Evolutionary conservation across 495 filamentous ascomycete species (phyloP).

Genomic region (Aspergillus wentii): DNA sequence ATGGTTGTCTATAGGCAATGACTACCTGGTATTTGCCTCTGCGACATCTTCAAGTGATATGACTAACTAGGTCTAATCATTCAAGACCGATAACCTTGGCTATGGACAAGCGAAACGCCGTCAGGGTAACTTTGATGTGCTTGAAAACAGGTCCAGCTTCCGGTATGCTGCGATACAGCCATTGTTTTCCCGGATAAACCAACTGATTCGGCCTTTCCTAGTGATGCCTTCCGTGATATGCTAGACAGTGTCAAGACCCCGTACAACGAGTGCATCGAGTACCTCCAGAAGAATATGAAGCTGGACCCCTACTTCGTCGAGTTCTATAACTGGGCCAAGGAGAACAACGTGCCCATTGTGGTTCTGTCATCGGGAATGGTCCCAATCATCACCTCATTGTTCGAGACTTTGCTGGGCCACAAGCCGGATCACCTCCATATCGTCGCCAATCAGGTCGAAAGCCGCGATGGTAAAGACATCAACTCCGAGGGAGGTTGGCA

Average conservation of each 20-base stretch:
- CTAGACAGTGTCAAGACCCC: constrained; percentile 74
- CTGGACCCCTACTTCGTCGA: constrained; percentile 80
- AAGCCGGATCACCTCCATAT: constrained; percentile 70
- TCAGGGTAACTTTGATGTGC: constrained; percentile 64
- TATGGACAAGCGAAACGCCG: constrained; percentile 63
- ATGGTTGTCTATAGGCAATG: constrained; percentile 60
- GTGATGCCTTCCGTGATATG: constrained; percentile 83
- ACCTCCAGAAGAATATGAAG: constrained; percentile 74
- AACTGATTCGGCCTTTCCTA: constrained; percentile 13
- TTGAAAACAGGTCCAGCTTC: constrained; percentile 64
- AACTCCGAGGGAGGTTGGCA: constrained; percentile 79
- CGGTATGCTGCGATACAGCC: constrained; percentile 39
- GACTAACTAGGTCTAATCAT: constrained; percentile 10
- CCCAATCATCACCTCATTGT: constrained; percentile 80
- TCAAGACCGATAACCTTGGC: constrained; percentile 82
- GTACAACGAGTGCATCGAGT: constrained; percentile 72
- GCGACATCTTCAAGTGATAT: neutral
- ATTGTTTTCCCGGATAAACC: neutral
- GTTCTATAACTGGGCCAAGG: constrained; percentile 76
- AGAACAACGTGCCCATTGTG: constrained; percentile 85
- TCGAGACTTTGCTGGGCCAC: constrained; percentile 71
- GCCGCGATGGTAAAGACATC: constrained; percentile 63
- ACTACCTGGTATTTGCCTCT: constrained; percentile 59
- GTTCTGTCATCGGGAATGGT: constrained; percentile 88
- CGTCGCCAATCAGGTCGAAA: constrained; percentile 74